Base-by-base conservation (phyloP, 2,329 filamentous ascomycete species). In the Colletotrichum musicola region DNA sequence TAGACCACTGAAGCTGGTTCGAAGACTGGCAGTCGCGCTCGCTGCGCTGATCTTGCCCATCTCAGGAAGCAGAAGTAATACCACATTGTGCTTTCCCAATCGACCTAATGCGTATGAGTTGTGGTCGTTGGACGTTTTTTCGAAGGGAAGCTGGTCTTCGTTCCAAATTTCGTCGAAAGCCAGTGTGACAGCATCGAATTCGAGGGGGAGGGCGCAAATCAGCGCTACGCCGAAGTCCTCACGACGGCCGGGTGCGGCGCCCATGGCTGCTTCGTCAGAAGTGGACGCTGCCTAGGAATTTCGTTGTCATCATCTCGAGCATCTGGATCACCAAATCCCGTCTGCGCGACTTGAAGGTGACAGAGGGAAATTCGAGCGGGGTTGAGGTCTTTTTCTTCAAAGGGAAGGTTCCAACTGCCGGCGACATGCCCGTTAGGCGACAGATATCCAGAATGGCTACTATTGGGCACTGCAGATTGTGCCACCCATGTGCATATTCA, bases 1-100 rank as follows among this genome's bases (percentile, higher is more conserved):
- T 4, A 85, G 64, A 2, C 66, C 64, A 0, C 66, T 57, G 46
- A 78, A 84, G 51, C 79, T 83, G 1, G 69, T 72, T 0, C 75
- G 74, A 13, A 83, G 64, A 20, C 71, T 73, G 0, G 75, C 68
- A 0, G 77, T 71, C 0, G 75, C 69, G 3, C 58, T 58, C 0
- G 78, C 74, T 0, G 79, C 74, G 38, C 27, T 75, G 14, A 46
- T 70, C 30, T 74, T 80, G 6, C 78, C 78, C 61, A 77, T 79
- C 3, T 51, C 53, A 2, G 75, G 69, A 2, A 78, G 70, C 0
- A 75, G 42, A 18, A 74, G 70, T 0, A 82, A 71, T 4, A 81
- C 76, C 4, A 77, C 73, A 1, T 66, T 46, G 4, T 55, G n/a
- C 0, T 27, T 20, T 1, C 74, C 74, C 1, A 80, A 74, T 0